Percentiles rank a stretch among this genome's conserved stretches.
Conservation (phyloP, 306 rosid genomes). For the Cyamopsis tetragonoloba region DNA sequence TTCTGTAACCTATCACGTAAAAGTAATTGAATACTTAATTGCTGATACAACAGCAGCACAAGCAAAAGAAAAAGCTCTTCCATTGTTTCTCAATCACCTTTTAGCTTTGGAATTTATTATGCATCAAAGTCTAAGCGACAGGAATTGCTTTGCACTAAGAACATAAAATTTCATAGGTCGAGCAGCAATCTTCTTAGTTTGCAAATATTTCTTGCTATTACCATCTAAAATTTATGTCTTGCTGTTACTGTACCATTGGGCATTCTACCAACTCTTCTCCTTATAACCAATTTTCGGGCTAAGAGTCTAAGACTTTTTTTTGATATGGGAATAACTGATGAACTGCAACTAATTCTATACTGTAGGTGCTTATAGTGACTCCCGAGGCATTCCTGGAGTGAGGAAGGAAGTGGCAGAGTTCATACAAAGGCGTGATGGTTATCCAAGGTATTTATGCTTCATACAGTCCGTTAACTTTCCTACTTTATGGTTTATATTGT, state of each 20-base stretch:
- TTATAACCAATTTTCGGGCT: background rate
- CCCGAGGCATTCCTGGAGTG: constrained; percentile 89
- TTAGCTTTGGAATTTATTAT: background rate
- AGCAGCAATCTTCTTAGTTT: constrained; percentile 11
- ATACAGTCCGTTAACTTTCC: background rate
- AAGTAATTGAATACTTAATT: constrained; percentile 8
- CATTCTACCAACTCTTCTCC: background rate
- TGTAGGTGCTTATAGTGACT: constrained; percentile 96
- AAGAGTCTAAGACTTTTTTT: constrained; percentile 1
- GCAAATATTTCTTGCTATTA: background rate
- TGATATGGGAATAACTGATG: constrained; percentile 15
- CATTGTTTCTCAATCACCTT: background rate
- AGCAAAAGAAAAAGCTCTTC: constrained; percentile 7
- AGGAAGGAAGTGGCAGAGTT: constrained; percentile 95
- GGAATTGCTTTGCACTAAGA: background rate
- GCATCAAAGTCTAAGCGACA: background rate
- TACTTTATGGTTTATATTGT: background rate
- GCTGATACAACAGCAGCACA: background rate
- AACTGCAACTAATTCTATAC: constrained; percentile 6
- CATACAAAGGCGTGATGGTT: constrained; percentile 90
- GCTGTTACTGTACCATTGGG: background rate
- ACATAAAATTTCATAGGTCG: background rate
- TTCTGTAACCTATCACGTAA: background rate
- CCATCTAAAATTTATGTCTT: constrained; percentile 4
- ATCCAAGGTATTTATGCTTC: constrained; percentile 66